phyloP scores from a whole-genome alignment of 345 rosid species.

The Microcos paniculata region DNA sequence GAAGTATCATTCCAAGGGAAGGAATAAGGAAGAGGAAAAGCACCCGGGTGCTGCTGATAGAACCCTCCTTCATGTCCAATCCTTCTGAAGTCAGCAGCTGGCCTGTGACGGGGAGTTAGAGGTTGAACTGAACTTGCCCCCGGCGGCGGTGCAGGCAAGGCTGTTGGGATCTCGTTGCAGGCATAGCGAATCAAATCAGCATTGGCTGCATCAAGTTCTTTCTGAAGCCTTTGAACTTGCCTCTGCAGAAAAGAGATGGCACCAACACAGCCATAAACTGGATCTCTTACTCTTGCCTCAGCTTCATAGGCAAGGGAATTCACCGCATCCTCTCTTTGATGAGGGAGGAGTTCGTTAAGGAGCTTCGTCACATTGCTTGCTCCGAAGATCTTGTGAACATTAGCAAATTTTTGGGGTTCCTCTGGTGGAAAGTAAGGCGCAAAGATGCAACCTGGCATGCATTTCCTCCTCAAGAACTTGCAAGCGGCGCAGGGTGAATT shows the following conservation, averaged over 20 bases:
- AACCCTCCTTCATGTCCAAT: slow-evolving; percentile 28
- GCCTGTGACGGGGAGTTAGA: slow-evolving; percentile 32
- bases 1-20: slow-evolving; percentile 51
- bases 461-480: slow-evolving; percentile 88
- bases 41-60: slow-evolving; percentile 22
- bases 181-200: slow-evolving; percentile 75
- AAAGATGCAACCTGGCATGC: slow-evolving; percentile 89
- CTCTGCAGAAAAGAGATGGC: slow-evolving; percentile 90
- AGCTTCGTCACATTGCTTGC: slow-evolving; percentile 95
- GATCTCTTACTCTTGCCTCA: slow-evolving; percentile 90
- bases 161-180: slow-evolving; percentile 36
- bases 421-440: slow-evolving; percentile 98
- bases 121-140: slow-evolving; percentile 27
- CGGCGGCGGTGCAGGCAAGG: slow-evolving; percentile 31
- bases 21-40: slow-evolving; percentile 33
- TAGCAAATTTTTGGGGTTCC: slow-evolving; percentile 91
- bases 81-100: slow-evolving; percentile 28
- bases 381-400: slow-evolving; percentile 95
- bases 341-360: slow-evolving; percentile 82
- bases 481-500: slow-evolving; percentile 98
- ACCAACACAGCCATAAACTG: slow-evolving; percentile 87
- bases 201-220: slow-evolving; percentile 85
- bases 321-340: slow-evolving; percentile 93
- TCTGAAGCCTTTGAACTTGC: slow-evolving; percentile 87
- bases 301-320: slow-evolving; percentile 94